These are phyloP conservation scores for Chlorella ohadii DNA, from an alignment of 139 green algal species.

Conservation along the genomic window DNA sequence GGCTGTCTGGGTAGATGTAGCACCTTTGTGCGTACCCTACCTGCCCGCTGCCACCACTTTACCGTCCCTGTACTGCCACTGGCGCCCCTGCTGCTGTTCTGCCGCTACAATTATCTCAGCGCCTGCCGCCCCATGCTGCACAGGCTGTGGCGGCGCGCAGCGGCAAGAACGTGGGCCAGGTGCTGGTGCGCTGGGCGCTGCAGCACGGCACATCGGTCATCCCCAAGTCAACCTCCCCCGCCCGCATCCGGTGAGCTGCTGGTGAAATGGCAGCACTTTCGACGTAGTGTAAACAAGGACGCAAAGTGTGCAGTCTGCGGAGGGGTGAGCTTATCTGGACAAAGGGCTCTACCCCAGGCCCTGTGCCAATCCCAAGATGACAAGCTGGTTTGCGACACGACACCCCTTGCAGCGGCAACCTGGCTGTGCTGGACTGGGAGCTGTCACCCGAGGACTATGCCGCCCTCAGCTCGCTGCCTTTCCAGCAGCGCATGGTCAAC, in stretches of 20 bases:
- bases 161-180: conserved; percentile 75
- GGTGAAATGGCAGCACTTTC: too few relatives aligned
- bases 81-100: too few relatives aligned
- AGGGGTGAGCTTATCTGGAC: too few relatives aligned
- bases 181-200: conserved; percentile 92
- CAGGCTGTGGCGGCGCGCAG: conserved; percentile 61
- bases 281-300: too few relatives aligned
- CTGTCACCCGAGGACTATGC: conserved; percentile 67
- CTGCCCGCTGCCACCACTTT: too few relatives aligned
- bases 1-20: too few relatives aligned
- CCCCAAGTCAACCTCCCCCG: conserved; percentile 83
- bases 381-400: too few relatives aligned
- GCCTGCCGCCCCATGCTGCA: not conserved
- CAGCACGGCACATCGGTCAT: conserved; percentile 90
- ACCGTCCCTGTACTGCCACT: too few relatives aligned
- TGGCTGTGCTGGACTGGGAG: conserved; percentile 82
- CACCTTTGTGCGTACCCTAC: not conserved
- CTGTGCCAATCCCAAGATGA: too few relatives aligned
- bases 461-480: conserved; percentile 57
- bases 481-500: conserved; percentile 82
- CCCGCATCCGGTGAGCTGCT: conserved; percentile 72
- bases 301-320: too few relatives aligned
- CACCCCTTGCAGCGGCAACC: not conserved
- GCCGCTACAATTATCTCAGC: too few relatives aligned
- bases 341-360: too few relatives aligned